Percentiles rank a stretch among this genome's conserved stretches.
phyloP scores from a whole-genome alignment of 805 yeast species.

The Kodamaea laetipori region DNA sequence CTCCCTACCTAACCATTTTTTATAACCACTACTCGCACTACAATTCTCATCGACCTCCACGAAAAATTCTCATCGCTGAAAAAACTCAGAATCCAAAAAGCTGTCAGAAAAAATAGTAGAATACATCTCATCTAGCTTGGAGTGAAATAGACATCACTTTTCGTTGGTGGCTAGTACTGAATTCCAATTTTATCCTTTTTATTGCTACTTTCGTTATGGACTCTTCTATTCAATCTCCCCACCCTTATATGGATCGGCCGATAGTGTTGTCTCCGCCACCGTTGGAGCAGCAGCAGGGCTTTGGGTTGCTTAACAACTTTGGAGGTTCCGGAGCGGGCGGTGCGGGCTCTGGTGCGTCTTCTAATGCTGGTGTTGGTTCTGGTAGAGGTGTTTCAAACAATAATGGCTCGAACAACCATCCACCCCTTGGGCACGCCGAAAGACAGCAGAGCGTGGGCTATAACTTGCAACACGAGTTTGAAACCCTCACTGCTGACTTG shows the following conservation, averaged over 20 bases:
- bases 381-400: neutral
- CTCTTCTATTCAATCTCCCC: constrained; percentile 5
- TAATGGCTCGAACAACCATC: neutral
- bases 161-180: neutral
- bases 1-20: no score
- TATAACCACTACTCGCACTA: neutral
- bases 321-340: neutral
- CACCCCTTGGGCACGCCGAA: constrained; percentile 15
- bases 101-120: constrained; percentile 2
- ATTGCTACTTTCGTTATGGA: constrained; percentile 4
- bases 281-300: constrained; percentile 25
- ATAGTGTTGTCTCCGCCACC: constrained; percentile 47
- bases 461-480: constrained; percentile 49
- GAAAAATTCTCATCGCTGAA: constrained; percentile 14
- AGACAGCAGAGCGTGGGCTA: constrained; percentile 48
- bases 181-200: neutral
- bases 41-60: neutral
- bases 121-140: constrained; percentile 5
- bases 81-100: neutral
- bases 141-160: neutral
- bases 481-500: constrained; percentile 47
- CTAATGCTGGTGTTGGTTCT: neutral
- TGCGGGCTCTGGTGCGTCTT: neutral
- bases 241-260: constrained; percentile 30
- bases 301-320: constrained; percentile 1